phyloP scores from a whole-genome alignment of 2,329 filamentous ascomycete species.

The Colletotrichum musae region DNA sequence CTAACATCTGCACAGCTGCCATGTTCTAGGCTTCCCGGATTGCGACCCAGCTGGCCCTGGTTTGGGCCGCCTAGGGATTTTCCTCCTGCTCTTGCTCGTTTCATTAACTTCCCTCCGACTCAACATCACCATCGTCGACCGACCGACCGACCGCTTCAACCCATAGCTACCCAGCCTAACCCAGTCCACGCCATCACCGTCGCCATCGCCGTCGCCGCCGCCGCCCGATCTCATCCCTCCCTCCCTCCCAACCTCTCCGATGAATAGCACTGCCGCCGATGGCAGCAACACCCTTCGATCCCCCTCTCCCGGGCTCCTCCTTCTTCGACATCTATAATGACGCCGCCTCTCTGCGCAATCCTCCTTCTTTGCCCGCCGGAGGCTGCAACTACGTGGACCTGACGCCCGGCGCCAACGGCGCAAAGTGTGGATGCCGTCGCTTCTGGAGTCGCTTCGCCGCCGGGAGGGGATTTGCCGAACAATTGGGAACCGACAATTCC shows the following conservation, averaged over 20 bases:
- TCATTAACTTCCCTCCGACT: conserved; percentile 15
- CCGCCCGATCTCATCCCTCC: conserved; percentile 30
- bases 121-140: conserved; percentile 39
- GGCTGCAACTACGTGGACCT: conserved; percentile 72
- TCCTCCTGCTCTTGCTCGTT: conserved; percentile 8
- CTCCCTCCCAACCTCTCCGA: conserved; percentile 46
- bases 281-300: conserved; percentile 66
- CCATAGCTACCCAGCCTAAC: conserved; percentile 35
- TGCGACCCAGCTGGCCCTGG: conserved; percentile 53
- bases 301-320: conserved; percentile 58
- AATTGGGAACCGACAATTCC: conserved; percentile 56
- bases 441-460: conserved; percentile 67
- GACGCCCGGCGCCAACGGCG: conserved; percentile 64
- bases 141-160: conserved; percentile 30
- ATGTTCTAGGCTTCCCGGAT: conserved; percentile 52
- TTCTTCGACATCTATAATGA: conserved; percentile 72
- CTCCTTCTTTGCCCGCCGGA: conserved; percentile 62
- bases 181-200: conserved; percentile 31
- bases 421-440: conserved; percentile 72
- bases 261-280: conserved; percentile 59
- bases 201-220: conserved; percentile 38
- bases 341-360: conserved; percentile 50
- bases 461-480: conserved; percentile 50
- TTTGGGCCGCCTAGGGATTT: conserved; percentile 46
- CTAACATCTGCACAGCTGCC: conserved; percentile 44